Base-by-base conservation (phyloP, 1,284 basidiomycete genomes). In the Rhodotorula sp. region DNA sequence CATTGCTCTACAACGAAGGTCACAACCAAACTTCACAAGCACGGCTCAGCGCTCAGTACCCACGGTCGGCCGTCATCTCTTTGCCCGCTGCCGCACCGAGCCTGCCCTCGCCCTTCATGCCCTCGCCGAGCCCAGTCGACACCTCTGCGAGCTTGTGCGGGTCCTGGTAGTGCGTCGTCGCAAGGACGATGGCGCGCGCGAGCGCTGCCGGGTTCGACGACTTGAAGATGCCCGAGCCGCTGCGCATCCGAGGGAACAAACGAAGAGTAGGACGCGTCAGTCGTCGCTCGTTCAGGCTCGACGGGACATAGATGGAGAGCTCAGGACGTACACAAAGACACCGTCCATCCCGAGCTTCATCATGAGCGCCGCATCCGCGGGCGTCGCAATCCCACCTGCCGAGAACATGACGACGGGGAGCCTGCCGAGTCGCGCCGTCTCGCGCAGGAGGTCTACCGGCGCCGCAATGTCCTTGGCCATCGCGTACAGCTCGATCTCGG, bases 331-430 rank as follows among this genome's bases (percentile, higher is more conserved):
- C 92, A 83, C 82, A 71, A 83, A 84, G 41, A 83, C 92, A 85
- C 97, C 96, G 81, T 99, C 96, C 81, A 93, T 95, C 61, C 96
- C 95, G 52, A 99, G 88, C 81, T 98, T 95, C 96, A 99, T 99
- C 96, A 99, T 97, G 75, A 99, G 84, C 7, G 97, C 97, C 34
- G 96, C 97, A 82, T 99, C 96, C 75, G 94, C 94, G 61, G 96
- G 96, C 9, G 96, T 98, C 62, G 97, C 95, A 70, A 99, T 88
- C 75, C 96, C 96, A 72, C 96, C 96, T 62, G 96, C 79, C 41
- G 82, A 81, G 75, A 84, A 82, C 79, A 83, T 84, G 73, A 87
- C 97, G 25, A 98, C 95, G 2, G 96, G 95, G 58, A 99, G 86
- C 66, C 91, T 88, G 84, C 97, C 97, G 77, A 97, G 84, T 63